Base-by-base conservation (phyloP, 1,284 basidiomycete species). In the Testicularia cyperi region DNA sequence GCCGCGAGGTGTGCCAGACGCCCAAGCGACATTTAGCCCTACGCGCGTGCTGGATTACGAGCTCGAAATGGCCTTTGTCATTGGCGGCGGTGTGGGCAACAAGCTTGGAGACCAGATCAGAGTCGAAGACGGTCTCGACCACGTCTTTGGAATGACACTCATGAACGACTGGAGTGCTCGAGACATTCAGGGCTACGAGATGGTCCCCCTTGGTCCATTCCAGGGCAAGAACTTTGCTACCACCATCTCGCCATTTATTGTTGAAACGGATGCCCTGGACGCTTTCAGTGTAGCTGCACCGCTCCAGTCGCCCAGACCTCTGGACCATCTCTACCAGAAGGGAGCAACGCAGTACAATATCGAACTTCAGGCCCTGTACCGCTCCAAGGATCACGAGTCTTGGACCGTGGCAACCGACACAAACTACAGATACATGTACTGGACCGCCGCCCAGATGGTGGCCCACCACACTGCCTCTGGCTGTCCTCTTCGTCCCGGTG, bases 151-250 rank as follows among this genome's bases (percentile, higher is more conserved):
- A 23, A 39, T 29, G 36, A 43, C 55, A 37, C 52, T 66, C n/a
- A 51, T 66, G 22, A 66, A 66, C 48, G 63, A 66, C 36, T 66
- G 63, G 63, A 48, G 44, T 8, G 61, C 63, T 15, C 61, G 63
- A 15, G 51, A 54, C 21, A 48, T 54, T 8, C 51, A 54, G 18
- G 28, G 24, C 10, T 54, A 39, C 38, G 51, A 54, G 38, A 48
- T 48, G 38, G 38, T 41, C 14, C 51, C 51, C 8, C 38, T 54
- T 6, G 51, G 44, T 13, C 37, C 44, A 1, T 46, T 40, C n/a
- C 27, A 29, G 2, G 21, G 37, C 38, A 47, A 54, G 30, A 54
- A 54, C 38, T 54, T 54, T 18, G 39, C 44, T 25, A 47, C 51
- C 34, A 48, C 51, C 28, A 34, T 54, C n/a, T 54, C 51, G 10